A percentile compares a stretch with the other conserved stretches of the same genome.
Conservation (phyloP, 192 early-diverging fungal genomes). For the Dissophora globulifera region DNA sequence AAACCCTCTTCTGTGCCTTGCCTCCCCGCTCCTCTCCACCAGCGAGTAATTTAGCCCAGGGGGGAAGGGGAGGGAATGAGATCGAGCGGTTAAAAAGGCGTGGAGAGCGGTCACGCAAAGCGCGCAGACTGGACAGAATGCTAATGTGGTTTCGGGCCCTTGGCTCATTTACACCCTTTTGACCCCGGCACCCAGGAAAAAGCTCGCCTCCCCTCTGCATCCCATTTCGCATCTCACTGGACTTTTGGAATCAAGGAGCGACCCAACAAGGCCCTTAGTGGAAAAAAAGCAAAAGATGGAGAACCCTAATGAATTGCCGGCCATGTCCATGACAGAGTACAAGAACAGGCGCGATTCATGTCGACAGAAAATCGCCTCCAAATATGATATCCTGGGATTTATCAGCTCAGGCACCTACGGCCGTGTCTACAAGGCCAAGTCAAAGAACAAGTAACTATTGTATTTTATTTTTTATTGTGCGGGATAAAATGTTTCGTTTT, state of each 20-base stretch:
- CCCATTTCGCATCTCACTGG: neutral
- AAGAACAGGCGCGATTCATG: conserved; percentile 64
- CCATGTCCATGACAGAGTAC: conserved; percentile 65
- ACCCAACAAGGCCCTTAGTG: neutral
- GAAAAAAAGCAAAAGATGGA: conserved; percentile 1
- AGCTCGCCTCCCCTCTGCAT: neutral
- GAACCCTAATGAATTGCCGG: conserved; percentile 32
- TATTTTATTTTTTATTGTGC: neutral
- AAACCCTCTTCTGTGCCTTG: too few species aligned
- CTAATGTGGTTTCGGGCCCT: too few species aligned
- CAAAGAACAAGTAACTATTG: conserved; percentile 55
- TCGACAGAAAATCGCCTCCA: conserved; percentile 68
- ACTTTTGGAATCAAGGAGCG: too few species aligned
- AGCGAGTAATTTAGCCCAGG: too few species aligned
- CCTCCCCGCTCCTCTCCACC: too few species aligned
- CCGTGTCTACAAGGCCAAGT: conserved; percentile 92
- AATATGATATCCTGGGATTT: conserved; percentile 90
- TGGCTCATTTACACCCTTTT: too few species aligned
- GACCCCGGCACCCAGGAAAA: too few species aligned
- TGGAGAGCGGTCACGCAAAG: too few species aligned
- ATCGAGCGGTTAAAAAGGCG: too few species aligned
- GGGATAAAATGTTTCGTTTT: too few species aligned
- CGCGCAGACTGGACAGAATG: too few species aligned
- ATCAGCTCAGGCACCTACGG: conserved; percentile 97
- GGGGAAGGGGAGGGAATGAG: too few species aligned